These are phyloP conservation scores for Inga laurina DNA, from an alignment of 306 rosid genomes.

Conservation along the genomic window DNA sequence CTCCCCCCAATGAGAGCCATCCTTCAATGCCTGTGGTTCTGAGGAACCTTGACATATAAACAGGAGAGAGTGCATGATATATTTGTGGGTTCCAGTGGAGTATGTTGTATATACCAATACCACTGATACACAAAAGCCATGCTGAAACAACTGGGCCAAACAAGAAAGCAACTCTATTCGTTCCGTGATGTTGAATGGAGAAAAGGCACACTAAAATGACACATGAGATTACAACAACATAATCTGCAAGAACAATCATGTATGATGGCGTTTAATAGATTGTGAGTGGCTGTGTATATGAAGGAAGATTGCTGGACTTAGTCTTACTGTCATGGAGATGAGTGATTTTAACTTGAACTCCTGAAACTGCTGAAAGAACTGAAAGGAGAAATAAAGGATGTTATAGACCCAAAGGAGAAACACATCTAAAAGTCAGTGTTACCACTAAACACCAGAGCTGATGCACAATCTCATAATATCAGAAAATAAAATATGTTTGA, in stretches of 20 bases:
- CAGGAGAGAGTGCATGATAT: slow-evolving; percentile 62
- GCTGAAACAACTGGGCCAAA: slow-evolving; percentile 70
- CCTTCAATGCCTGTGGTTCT: slow-evolving; percentile 55
- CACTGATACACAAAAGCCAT: slow-evolving; percentile 69
- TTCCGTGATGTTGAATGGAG: slow-evolving; percentile 80
- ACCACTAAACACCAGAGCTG: slow-evolving; percentile 4
- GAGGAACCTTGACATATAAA: slow-evolving; percentile 64
- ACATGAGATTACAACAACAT: slow-evolving; percentile 62
- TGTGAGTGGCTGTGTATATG: slow-evolving; percentile 15
- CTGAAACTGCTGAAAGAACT: slow-evolving; percentile 94
- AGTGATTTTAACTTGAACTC: slow-evolving; percentile 64
- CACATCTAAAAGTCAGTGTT: slow-evolving; percentile 18
- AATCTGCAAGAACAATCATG: slow-evolving; percentile 52
- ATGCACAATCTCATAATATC: slow-evolving; percentile 8
- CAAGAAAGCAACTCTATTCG: slow-evolving; percentile 73
- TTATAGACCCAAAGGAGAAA: slow-evolving; percentile 23
- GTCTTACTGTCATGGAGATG: slow-evolving; percentile 74
- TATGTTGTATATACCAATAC: slow-evolving; percentile 67
- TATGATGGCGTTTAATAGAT: slow-evolving; percentile 15
- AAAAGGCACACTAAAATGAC: slow-evolving; percentile 70
- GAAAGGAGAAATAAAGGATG: slow-evolving; percentile 45
- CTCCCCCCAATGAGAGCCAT: slow-evolving; percentile 71
- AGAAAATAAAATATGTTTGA: background rate
- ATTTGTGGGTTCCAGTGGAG: slow-evolving; percentile 62
- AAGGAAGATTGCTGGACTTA: slow-evolving; percentile 32